Evolutionary conservation across 2,329 filamentous ascomycete genomes (phyloP), one percentile per base, ranked within the genome.

Genomic region (Xylaria sp.): DNA sequence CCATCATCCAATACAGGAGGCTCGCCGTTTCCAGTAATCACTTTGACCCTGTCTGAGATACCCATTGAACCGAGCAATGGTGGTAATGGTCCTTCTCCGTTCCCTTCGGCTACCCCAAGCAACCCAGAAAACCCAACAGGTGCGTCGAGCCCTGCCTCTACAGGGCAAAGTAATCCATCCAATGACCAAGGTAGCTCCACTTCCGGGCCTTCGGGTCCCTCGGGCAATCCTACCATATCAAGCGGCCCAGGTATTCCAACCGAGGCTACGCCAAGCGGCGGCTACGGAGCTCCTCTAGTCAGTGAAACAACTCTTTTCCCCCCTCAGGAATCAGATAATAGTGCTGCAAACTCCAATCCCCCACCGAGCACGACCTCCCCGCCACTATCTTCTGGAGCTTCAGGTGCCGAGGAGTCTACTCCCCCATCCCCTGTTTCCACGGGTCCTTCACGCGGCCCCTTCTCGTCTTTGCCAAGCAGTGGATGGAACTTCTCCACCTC

Each of bases 401-500:
- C 63, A 24, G 67, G 70, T 61, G 60, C 70, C 36, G 65, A 48
- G 61, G 68, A 64, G 48, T 66, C 68, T 8, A 61, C 63, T 21
- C 65, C 71, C 17, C 14, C 57, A 47, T 68, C 61, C 1, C 58
- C 58, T 17, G 54, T 36, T 50, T 47, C 65, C 39, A 42, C 48
- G 14, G 51, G 66, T 19, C 59, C 58, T 56, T 73, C 75, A 27
- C 72, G 68, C 32, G 63, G 62, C 11, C 74, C 75, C 17, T 74
- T 73, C 50, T 74, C 75, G 48, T 72, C 73, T 47, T 57, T 75
- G 50, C 77, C 77, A 30, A 75, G 72, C 32, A 76, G 74, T 65
- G 77, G 77, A 24, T 78, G 76, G 76, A 78, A 78, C 51, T 69
- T 73, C 63, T 77, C 73, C 50, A 71, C 72, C 21, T 73, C 74